These are phyloP conservation scores for Raffaelea arxii DNA, from an alignment of 2,329 filamentous ascomycete species.

Conservation along the genomic window DNA sequence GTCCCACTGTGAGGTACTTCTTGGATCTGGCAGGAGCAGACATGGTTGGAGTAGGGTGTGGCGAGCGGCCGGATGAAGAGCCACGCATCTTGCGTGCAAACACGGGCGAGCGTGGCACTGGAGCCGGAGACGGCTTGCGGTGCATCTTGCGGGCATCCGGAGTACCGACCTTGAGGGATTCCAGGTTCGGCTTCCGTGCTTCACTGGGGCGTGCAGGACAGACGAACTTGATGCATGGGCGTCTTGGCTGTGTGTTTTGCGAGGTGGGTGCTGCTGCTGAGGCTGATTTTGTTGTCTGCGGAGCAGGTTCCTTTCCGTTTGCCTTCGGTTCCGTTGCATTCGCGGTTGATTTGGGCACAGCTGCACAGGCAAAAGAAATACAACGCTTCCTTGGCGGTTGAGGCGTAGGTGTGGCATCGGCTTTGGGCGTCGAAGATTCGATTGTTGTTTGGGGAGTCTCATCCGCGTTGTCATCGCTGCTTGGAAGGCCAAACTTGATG, in stretches of 20 bases:
- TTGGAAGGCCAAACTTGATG: conserved; percentile 40
- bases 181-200: conserved; percentile 21
- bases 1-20: conserved; percentile 41
- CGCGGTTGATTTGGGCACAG: conserved; percentile 40
- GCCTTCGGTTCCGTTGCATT: conserved; percentile 20
- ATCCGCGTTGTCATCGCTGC: neutral
- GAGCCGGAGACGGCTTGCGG: conserved; percentile 12
- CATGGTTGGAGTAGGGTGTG: conserved; percentile 23
- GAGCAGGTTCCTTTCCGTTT: conserved; percentile 16
- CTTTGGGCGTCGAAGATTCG: neutral
- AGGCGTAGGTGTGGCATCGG: conserved; percentile 10
- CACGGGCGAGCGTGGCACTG: conserved; percentile 21
- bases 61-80: conserved; percentile 8
- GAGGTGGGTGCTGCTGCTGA: conserved; percentile 13
- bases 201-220: conserved; percentile 49
- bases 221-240: conserved; percentile 65
- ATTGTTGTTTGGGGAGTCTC: conserved; percentile 1
- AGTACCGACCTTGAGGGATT: conserved; percentile 8
- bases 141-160: conserved; percentile 11
- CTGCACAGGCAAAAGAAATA: conserved; percentile 84
- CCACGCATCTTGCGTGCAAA: conserved; percentile 16
- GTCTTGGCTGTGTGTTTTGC: conserved; percentile 30
- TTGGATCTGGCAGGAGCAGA: conserved; percentile 28
- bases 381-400: conserved; percentile 66
- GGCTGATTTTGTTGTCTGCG: no score